A percentile compares a stretch with the other conserved stretches of the same genome.
phyloP scores from a whole-genome alignment of 2,329 filamentous ascomycete species.

The Alternaria triticimaculans region DNA sequence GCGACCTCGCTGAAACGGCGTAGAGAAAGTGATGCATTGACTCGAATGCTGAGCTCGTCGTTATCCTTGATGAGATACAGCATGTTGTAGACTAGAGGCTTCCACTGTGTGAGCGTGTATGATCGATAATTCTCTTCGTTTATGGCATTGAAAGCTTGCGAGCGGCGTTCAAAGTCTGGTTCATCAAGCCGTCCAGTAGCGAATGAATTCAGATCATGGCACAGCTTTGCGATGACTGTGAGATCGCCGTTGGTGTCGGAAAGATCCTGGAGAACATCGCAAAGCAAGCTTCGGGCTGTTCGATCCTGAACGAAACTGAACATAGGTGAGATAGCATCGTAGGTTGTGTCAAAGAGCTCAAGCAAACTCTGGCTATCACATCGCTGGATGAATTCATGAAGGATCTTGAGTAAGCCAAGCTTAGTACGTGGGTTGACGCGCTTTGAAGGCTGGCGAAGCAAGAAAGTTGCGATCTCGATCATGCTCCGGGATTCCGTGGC shows the following conservation, averaged over 20 bases:
- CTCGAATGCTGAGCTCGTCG: conserved; percentile 85
- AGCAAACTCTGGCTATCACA: conserved; percentile 63
- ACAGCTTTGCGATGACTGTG: conserved; percentile 70
- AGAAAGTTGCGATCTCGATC: conserved; percentile 78
- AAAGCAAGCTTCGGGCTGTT: conserved; percentile 75
- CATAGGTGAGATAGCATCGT: conserved; percentile 76
- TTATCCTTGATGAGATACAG: conserved; percentile 84
- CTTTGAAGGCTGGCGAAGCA: conserved; percentile 84
- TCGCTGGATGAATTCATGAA: conserved; percentile 79
- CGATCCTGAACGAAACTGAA: conserved; percentile 92
- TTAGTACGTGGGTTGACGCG: conserved; percentile 85
- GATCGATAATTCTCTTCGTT: conserved; percentile 65
- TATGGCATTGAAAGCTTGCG: conserved; percentile 77
- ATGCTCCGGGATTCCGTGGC: conserved; percentile 72
- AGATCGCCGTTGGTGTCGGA: conserved; percentile 68
- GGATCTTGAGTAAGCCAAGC: conserved; percentile 76
- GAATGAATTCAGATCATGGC: conserved; percentile 81
- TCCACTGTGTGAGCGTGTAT: conserved; percentile 79
- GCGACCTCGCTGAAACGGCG: conserved; percentile 74
- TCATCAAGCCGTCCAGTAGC: conserved; percentile 76
- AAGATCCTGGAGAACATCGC: conserved; percentile 74
- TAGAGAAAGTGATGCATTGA: conserved; percentile 81
- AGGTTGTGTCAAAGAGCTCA: conserved; percentile 69
- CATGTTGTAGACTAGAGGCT: conserved; percentile 86
- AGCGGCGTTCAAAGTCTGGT: conserved; percentile 83